Evolutionary conservation across 1,284 basidiomycete genomes (phyloP).

Genomic region (Phlebopus sp.): DNA sequence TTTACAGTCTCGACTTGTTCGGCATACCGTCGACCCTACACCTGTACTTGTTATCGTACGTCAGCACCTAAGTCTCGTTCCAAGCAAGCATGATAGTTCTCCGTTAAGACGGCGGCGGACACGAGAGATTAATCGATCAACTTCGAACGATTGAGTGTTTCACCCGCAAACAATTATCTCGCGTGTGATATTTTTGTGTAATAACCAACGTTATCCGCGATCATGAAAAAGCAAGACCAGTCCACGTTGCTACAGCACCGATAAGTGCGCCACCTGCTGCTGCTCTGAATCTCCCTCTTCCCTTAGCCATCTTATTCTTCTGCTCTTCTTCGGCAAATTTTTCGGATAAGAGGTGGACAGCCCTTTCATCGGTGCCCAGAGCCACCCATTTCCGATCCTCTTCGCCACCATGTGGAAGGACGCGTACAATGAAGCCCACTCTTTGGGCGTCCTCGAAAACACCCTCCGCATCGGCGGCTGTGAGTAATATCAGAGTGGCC

Average conservation of each 20-base stretch:
- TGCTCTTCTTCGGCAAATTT: constrained; percentile 36
- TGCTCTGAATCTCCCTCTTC: constrained; percentile 26
- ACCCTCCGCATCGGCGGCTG: constrained; percentile 39
- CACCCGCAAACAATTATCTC: too few species aligned
- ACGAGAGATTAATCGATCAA: too few species aligned
- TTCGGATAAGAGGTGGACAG: constrained; percentile 31
- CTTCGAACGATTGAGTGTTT: too few species aligned
- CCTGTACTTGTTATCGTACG: background rate
- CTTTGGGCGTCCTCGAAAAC: constrained; percentile 40
- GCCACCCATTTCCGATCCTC: constrained; percentile 41
- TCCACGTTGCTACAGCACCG: constrained; percentile 37
- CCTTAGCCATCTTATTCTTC: constrained; percentile 17
- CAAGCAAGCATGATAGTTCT: too few species aligned
- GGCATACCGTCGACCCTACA: background rate
- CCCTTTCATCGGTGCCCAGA: constrained; percentile 46
- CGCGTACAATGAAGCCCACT: constrained; percentile 42
- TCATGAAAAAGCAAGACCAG: constrained; percentile 35
- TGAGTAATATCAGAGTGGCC: constrained; percentile 47
- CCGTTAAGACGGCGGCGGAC: too few species aligned
- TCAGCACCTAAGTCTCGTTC: too few species aligned
- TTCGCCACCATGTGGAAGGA: constrained; percentile 33
- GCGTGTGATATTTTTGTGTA: too few species aligned
- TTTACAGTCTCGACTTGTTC: too few species aligned
- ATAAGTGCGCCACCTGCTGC: constrained; percentile 36
- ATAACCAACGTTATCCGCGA: too few species aligned